phyloP scores from a whole-genome alignment of 176 grass and related monocot species.

The Phoenix roebelenii region DNA sequence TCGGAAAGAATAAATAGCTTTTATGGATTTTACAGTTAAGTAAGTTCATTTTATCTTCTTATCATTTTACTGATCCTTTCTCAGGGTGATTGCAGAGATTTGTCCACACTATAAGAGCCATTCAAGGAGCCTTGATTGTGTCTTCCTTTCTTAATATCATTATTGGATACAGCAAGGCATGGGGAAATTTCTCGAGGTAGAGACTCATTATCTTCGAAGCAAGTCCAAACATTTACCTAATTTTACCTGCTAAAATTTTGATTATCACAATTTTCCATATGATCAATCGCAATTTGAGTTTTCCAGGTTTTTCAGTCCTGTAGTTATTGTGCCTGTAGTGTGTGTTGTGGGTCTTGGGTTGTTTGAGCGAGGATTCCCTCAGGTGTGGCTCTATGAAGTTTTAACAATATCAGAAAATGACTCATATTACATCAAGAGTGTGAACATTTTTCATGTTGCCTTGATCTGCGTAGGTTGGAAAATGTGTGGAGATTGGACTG shows the following conservation, averaged over 20 bases:
- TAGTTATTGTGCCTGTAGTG: conserved; percentile 78
- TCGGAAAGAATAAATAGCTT: too few relatives aligned
- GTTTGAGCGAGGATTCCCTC: conserved; percentile 84
- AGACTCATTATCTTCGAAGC: not conserved
- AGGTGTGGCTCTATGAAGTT: conserved; percentile 43
- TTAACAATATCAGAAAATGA: conserved; percentile 3
- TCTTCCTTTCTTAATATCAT: conserved; percentile 84
- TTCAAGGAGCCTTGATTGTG: conserved; percentile 84
- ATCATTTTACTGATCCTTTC: conserved; percentile 14
- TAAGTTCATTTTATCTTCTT: too few relatives aligned
- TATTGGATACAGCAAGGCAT: conserved; percentile 71
- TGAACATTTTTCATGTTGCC: conserved; percentile 15
- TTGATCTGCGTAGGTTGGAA: conserved; percentile 61
- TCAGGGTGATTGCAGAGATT: conserved; percentile 68
- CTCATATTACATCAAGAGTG: not conserved
- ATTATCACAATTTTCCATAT: too few relatives aligned
- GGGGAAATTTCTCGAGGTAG: conserved; percentile 61
- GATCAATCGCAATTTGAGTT: conserved; percentile 1
- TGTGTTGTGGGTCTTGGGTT: conserved; percentile 89
- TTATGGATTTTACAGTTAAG: too few relatives aligned
- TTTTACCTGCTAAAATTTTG: too few relatives aligned
- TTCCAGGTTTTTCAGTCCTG: conserved; percentile 76
- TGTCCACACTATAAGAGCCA: conserved; percentile 74
- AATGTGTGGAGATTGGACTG: conserved; percentile 97
- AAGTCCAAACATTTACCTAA: too few relatives aligned